phyloP scores from a whole-genome alignment of 1,139 yeast species.

The Spencermartinsiella ligniputridi region DNA sequence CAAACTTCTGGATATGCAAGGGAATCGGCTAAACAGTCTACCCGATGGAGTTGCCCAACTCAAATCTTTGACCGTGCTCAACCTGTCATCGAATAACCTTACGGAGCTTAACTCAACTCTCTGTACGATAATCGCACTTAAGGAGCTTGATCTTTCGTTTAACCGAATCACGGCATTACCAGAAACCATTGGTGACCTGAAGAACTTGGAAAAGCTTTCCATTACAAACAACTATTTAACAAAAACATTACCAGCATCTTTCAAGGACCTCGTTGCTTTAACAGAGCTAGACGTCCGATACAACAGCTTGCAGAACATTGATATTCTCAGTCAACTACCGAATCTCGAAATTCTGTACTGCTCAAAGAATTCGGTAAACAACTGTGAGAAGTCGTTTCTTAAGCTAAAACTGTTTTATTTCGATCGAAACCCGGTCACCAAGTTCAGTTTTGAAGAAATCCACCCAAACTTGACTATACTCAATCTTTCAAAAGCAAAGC shows the following conservation, averaged over 20 bases:
- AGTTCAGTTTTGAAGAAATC: conserved; percentile 57
- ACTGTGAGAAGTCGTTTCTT: conserved; percentile 44
- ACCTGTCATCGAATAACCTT: conserved; percentile 78
- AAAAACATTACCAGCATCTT: conserved; percentile 51
- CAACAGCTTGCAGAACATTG: conserved; percentile 63
- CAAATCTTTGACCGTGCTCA: conserved; percentile 53
- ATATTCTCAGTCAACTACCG: conserved; percentile 58
- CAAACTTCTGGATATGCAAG: conserved; percentile 43
- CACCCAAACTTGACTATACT: conserved; percentile 64
- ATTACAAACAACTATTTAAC: conserved; percentile 69
- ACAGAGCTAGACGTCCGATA: conserved; percentile 74
- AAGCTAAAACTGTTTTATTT: conserved; percentile 39
- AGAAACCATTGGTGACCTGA: conserved; percentile 53
- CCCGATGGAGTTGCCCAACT: conserved; percentile 62
- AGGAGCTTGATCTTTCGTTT: conserved; percentile 75
- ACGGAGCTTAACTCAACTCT: conserved; percentile 64
- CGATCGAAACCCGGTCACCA: conserved; percentile 79
- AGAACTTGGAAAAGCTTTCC: conserved; percentile 61
- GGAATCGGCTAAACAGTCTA: conserved; percentile 64
- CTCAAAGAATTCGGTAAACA: conserved; percentile 73
- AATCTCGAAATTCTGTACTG: conserved; percentile 68
- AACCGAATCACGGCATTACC: conserved; percentile 65
- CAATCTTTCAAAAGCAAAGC: conserved; percentile 76
- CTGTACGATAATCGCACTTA: conserved; percentile 55
- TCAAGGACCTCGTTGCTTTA: conserved; percentile 51